Evolutionary conservation across 2,329 filamentous ascomycete species (phyloP).

Genomic region (Camptophora hylomeconis): DNA sequence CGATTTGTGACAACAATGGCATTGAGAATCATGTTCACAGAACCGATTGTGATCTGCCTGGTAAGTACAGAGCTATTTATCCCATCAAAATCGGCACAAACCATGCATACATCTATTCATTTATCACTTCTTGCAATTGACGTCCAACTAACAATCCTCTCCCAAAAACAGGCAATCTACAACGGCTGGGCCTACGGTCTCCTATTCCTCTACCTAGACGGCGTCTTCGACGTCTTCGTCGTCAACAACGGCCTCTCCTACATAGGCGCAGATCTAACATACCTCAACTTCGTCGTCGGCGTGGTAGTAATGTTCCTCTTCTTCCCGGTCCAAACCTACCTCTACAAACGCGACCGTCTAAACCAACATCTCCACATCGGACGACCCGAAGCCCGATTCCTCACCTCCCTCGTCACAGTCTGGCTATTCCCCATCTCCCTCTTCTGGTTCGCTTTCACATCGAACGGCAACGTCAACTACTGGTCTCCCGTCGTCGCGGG

Average conservation of each 20-base stretch:
- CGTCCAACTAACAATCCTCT: too few relatives aligned
- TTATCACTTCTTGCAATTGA: too few relatives aligned
- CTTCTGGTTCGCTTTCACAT: constrained; percentile 32
- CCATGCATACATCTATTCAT: too few relatives aligned
- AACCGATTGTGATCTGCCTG: constrained; percentile 29
- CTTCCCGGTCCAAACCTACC: constrained; percentile 30
- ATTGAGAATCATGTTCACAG: constrained; percentile 30
- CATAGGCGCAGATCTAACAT: constrained; percentile 28
- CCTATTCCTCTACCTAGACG: constrained; percentile 31
- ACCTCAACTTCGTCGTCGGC: constrained; percentile 31
- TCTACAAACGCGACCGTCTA: constrained; percentile 26
- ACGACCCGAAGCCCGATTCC: constrained; percentile 30
- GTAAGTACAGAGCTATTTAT: too few relatives aligned
- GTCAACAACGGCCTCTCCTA: constrained; percentile 27
- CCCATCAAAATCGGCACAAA: too few relatives aligned
- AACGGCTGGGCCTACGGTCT: constrained; percentile 32
- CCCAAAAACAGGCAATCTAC: too few relatives aligned
- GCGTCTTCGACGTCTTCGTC: constrained; percentile 31
- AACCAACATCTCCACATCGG: constrained; percentile 20
- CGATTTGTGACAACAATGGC: constrained; percentile 31
- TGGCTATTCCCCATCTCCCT: constrained; percentile 31
- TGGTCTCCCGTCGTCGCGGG: constrained; percentile 31
- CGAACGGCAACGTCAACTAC: constrained; percentile 23
- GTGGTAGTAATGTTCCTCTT: constrained; percentile 30
- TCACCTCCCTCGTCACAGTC: constrained; percentile 28